Conservation (phyloP, 805 yeast species). For the Priceomyces medius region DNA sequence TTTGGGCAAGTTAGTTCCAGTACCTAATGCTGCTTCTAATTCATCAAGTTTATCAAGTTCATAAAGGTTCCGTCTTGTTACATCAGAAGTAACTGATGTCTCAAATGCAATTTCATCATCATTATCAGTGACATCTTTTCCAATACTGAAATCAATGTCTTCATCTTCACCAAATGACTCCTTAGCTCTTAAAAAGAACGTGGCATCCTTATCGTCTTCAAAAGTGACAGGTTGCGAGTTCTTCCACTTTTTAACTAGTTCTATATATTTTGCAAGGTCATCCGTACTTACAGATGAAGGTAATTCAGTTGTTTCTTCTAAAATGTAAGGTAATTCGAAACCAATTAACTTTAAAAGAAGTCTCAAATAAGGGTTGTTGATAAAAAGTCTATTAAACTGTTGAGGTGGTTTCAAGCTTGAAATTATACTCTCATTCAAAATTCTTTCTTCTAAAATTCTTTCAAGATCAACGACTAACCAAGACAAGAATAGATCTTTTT, state of each 20-base stretch:
- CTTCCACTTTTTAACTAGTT: slow-evolving; percentile 43
- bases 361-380: slow-evolving; percentile 50
- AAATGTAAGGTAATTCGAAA: slow-evolving; percentile 39
- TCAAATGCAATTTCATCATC: slow-evolving; percentile 32
- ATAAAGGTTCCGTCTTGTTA: slow-evolving; percentile 11
- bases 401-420: slow-evolving; percentile 14
- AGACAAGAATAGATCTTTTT: slow-evolving; percentile 41
- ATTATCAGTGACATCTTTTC: slow-evolving; percentile 25
- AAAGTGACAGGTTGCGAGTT: slow-evolving; percentile 28
- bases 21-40: slow-evolving; percentile 30
- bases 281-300: slow-evolving; percentile 29
- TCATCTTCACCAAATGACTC: slow-evolving; percentile 18
- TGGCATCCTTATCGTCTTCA: slow-evolving; percentile 39
- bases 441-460: slow-evolving; percentile 24
- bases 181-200: slow-evolving; percentile 26
- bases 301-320: slow-evolving; percentile 41
- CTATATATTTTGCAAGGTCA: slow-evolving; percentile 31
- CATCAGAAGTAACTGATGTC: slow-evolving; percentile 16
- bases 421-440: slow-evolving; percentile 7
- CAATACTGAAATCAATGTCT: slow-evolving; percentile 21
- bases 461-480: slow-evolving; percentile 42
- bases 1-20: slow-evolving; percentile 17
- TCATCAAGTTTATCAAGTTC: slow-evolving; percentile 38
- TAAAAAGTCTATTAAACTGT: slow-evolving; percentile 28
- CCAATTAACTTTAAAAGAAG: slow-evolving; percentile 48